Evolutionary conservation across 176 grass and related monocot species (phyloP).

Genomic region (Saccharum spontaneum): DNA sequence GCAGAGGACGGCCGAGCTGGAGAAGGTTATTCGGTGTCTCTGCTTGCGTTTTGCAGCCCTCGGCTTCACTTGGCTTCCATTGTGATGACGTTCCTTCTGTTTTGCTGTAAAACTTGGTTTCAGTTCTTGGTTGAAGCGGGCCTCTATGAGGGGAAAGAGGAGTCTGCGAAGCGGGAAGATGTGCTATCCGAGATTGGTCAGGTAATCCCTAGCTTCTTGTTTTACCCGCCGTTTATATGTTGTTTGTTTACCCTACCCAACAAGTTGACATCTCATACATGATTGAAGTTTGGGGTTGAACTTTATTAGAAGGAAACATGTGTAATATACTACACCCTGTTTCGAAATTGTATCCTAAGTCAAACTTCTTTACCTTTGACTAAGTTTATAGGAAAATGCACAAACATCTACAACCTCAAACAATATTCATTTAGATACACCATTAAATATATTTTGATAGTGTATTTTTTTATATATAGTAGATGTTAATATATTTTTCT

Average conservation of each 20-base stretch:
- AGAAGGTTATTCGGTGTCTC: constrained; percentile 48
- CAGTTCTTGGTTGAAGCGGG: constrained; percentile 75
- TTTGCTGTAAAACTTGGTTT: background rate
- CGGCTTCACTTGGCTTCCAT: background rate
- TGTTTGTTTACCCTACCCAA: background rate
- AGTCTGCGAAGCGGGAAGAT: constrained; percentile 69
- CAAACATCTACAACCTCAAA: background rate
- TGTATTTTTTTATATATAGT: background rate
- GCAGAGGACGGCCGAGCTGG: constrained; percentile 66
- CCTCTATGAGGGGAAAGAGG: constrained; percentile 72
- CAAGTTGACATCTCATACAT: background rate
- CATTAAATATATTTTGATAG: background rate
- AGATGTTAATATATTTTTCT: background rate
- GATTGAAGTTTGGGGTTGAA: background rate
- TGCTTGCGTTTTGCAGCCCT: background rate
- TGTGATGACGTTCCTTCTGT: background rate
- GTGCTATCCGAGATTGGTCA: constrained; percentile 72
- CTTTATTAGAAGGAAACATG: background rate
- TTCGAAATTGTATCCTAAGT: background rate
- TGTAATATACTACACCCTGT: background rate
- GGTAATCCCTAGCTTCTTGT: constrained; percentile 33
- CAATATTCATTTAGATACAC: background rate
- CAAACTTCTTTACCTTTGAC: background rate
- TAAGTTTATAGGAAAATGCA: background rate
- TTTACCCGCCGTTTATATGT: background rate